Conservation (phyloP, 371 early-diverging fungal genomes). For the Dinochytrium kinnereticum region DNA sequence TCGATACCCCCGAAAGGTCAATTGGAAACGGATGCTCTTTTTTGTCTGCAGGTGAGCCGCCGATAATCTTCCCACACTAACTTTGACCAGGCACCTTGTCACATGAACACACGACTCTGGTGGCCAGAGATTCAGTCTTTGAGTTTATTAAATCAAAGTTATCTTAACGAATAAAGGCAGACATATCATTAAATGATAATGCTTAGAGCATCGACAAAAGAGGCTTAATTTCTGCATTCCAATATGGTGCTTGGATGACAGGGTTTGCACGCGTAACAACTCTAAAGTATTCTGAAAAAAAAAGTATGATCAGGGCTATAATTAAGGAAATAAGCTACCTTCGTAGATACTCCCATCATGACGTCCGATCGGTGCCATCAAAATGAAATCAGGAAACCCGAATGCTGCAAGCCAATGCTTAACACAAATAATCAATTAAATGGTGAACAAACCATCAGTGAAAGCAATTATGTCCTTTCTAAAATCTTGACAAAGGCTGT, state of each 20-base stretch:
- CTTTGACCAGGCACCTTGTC: conserved; percentile 20
- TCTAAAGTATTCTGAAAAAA: conserved; percentile 12
- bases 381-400: conserved; percentile 66
- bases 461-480: conserved; percentile 66
- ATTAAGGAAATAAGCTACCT: neutral
- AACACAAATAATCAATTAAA: no score
- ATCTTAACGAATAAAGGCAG: neutral
- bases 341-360: conserved; percentile 68
- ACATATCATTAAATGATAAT: no score
- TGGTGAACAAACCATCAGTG: conserved; percentile 59
- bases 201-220: neutral
- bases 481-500: conserved; percentile 50
- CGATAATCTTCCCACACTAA: neutral
- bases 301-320: neutral
- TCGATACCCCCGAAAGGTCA: conserved; percentile 22
- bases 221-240: conserved; percentile 26
- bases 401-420: conserved; percentile 42
- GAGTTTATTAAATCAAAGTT: conserved; percentile 11
- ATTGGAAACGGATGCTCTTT: conserved; percentile 30
- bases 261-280: conserved; percentile 23
- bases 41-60: conserved; percentile 35
- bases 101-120: conserved; percentile 36
- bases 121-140: conserved; percentile 36
- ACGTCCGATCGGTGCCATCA: conserved; percentile 71
- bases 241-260: conserved; percentile 25